These are phyloP conservation scores for Miscanthus lutarioriparius DNA, from an alignment of 176 grass and related monocot species.

Conservation along the genomic window DNA sequence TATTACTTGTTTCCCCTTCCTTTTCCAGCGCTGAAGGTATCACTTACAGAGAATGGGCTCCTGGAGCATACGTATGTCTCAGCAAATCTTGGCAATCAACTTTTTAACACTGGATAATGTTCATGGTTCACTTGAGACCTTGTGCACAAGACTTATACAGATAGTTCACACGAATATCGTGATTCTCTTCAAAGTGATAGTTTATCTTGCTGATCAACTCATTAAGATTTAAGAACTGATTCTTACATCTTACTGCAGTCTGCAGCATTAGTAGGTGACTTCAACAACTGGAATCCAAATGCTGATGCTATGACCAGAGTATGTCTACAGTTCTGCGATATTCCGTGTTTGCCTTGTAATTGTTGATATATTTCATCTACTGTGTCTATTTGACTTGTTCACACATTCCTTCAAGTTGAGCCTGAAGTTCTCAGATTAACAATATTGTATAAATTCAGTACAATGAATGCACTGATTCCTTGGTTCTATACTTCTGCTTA, in stretches of 20 bases:
- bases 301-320: slow-evolving; percentile 74
- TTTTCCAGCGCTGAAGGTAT: slow-evolving; percentile 73
- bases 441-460: slow-evolving; percentile 10
- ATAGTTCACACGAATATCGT: not conserved
- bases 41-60: slow-evolving; percentile 95
- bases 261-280: slow-evolving; percentile 86
- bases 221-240: slow-evolving; percentile 33
- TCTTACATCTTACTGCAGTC: slow-evolving; percentile 63
- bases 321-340: slow-evolving; percentile 31
- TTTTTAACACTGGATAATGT: slow-evolving; percentile 8
- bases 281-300: slow-evolving; percentile 98
- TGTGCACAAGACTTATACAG: not conserved
- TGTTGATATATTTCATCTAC: slow-evolving; percentile 28
- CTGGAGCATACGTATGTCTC: slow-evolving; percentile 76
- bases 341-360: slow-evolving; percentile 27
- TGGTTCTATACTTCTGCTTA: not conserved
- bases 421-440: not conserved
- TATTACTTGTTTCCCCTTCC: not conserved
- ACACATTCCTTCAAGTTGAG: slow-evolving; percentile 22
- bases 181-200: not conserved
- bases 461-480: not conserved
- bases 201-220: slow-evolving; percentile 13
- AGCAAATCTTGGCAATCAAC: not conserved
- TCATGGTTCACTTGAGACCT: not conserved
- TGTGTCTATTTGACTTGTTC: slow-evolving; percentile 35